phyloP scores from a whole-genome alignment of 2,329 filamentous ascomycete genomes.

The Pseudogymnoascus sp. region DNA sequence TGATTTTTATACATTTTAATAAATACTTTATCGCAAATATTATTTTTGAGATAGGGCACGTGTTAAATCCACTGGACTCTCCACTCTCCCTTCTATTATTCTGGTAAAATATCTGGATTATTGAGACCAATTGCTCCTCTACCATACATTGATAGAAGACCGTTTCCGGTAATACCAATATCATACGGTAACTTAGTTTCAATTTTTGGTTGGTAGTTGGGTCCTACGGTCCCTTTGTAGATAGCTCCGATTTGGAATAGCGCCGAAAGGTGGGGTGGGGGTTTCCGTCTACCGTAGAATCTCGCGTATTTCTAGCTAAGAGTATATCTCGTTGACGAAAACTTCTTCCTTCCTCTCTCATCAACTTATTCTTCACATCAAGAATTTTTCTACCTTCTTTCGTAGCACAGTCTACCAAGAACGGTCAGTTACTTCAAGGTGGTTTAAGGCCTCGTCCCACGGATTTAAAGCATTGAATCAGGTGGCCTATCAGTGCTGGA shows the following conservation, averaged over 20 bases:
- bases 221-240: neutral
- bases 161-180: neutral
- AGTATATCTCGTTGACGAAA: conserved; percentile 7
- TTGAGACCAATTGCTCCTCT: neutral
- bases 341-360: conserved; percentile 2
- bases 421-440: conserved; percentile 2
- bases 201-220: neutral
- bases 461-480: conserved; percentile 7
- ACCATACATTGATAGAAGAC: neutral
- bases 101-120: neutral
- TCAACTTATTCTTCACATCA: conserved; percentile 3
- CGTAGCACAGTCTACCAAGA: conserved; percentile 7
- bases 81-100: neutral
- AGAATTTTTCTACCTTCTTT: conserved; percentile 8
- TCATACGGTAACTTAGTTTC: neutral
- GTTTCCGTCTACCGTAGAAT: conserved; percentile 4
- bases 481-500: conserved; percentile 8
- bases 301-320: conserved; percentile 6
- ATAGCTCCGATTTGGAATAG: conserved; percentile 4
- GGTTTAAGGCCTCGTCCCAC: conserved; percentile 2
- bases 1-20: neutral
- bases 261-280: neutral
- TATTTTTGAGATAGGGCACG: neutral
- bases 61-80: neutral
- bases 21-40: too few relatives aligned